Evolutionary conservation across 148 eudicot genomes (phyloP).

Genomic region (Silene latifolia): DNA sequence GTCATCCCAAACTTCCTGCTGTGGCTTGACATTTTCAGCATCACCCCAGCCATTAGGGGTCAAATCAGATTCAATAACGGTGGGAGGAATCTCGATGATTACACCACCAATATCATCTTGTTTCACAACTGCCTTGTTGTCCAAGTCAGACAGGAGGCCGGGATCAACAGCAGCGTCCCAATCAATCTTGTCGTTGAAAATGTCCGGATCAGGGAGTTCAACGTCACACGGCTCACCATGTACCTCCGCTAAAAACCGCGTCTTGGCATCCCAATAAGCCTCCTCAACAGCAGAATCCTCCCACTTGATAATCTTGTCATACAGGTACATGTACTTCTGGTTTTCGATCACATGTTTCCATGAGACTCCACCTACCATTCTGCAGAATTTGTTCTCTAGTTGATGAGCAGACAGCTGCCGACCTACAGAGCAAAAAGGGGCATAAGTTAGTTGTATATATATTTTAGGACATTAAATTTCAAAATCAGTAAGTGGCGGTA

Average conservation of each 20-base stretch:
- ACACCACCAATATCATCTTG: slow-evolving; percentile 34
- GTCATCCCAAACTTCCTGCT: slow-evolving; percentile 8
- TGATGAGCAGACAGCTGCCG: slow-evolving; percentile 42
- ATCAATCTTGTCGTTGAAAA: slow-evolving; percentile 59
- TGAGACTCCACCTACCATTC: slow-evolving; percentile 40
- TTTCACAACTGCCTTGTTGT: slow-evolving; percentile 18
- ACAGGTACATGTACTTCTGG: slow-evolving; percentile 37
- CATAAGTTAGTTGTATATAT: no score
- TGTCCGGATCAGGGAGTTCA: slow-evolving; percentile 54
- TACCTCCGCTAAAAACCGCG: slow-evolving; percentile 48
- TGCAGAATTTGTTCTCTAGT: slow-evolving; percentile 66
- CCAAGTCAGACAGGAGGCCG: slow-evolving; percentile 38
- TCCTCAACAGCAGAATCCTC: slow-evolving; percentile 65
- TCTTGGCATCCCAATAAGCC: slow-evolving; percentile 63
- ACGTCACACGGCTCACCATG: slow-evolving; percentile 48
- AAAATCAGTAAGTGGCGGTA: background rate
- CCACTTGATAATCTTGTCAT: slow-evolving; percentile 57
- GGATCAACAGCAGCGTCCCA: slow-evolving; percentile 51
- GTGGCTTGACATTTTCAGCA: slow-evolving; percentile 25
- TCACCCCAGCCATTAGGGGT: slow-evolving; percentile 43
- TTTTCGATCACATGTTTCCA: slow-evolving; percentile 50
- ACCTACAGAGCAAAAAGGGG: slow-evolving; percentile 24
- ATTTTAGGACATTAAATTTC: no score
- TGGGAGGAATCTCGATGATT: slow-evolving; percentile 36
- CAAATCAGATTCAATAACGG: slow-evolving; percentile 20